Conservation (phyloP, 306 rosid genomes). For the Corylus avellana region DNA sequence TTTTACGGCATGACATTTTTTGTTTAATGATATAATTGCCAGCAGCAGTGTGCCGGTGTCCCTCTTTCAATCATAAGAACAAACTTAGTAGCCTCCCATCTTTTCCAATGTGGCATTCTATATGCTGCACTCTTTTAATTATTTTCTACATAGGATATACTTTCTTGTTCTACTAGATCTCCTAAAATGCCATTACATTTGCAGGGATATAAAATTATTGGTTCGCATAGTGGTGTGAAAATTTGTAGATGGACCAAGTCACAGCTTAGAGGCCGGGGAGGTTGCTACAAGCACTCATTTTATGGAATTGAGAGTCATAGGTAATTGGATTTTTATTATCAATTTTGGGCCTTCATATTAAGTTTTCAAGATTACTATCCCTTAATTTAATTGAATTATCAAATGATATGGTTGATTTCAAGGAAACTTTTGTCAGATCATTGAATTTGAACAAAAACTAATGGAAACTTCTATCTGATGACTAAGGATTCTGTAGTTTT, state of each 20-base stretch:
- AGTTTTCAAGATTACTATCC: neutral
- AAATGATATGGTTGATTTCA: neutral
- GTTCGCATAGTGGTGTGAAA: conserved; percentile 95
- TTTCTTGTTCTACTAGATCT: conserved; percentile 18
- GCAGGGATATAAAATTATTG: conserved; percentile 95
- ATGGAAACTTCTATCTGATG: neutral
- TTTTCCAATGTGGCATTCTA: conserved; percentile 1
- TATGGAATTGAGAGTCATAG: conserved; percentile 99
- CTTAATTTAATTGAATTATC: neutral
- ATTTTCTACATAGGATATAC: conserved; percentile 18
- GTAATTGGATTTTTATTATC: conserved; percentile 35
- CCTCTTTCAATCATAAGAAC: neutral
- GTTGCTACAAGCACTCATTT: conserved; percentile 98
- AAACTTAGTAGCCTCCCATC: neutral
- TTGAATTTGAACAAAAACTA: neutral
- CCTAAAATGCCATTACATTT: conserved; percentile 24
- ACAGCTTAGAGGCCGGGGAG: conserved; percentile 97
- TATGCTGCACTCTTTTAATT: conserved; percentile 20
- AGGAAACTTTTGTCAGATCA: neutral
- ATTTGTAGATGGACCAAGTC: conserved; percentile 99
- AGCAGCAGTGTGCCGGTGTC: neutral
- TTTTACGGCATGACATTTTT: neutral
- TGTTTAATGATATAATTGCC: neutral
- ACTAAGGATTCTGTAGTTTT: neutral
- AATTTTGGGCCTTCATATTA: neutral